These are phyloP conservation scores for Mortierella sp. DNA, from an alignment of 371 early-diverging fungal genomes.

Conservation along the genomic window DNA sequence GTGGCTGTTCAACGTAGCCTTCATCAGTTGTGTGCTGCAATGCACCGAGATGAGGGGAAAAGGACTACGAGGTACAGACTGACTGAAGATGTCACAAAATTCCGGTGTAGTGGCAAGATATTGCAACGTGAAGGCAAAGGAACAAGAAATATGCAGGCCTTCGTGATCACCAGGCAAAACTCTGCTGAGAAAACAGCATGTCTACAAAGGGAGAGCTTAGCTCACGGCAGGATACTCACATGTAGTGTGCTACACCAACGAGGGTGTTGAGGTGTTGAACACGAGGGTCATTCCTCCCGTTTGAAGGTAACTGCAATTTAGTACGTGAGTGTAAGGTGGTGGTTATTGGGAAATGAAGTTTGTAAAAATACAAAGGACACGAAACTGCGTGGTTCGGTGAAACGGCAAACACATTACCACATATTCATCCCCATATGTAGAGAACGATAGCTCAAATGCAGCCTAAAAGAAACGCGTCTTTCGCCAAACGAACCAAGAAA, in stretches of 20 bases:
- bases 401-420: too few relatives aligned
- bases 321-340: not conserved
- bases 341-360: not conserved
- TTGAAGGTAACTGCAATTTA: too few relatives aligned
- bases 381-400: too few relatives aligned
- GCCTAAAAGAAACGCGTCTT: too few relatives aligned
- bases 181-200: not conserved
- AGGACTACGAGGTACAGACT: slow-evolving; percentile 1
- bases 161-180: slow-evolving; percentile 11
- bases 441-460: too few relatives aligned
- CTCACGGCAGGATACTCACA: too few relatives aligned
- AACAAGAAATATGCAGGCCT: slow-evolving; percentile 2
- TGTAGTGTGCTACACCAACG: not conserved
- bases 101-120: slow-evolving; percentile 29
- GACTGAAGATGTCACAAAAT: slow-evolving; percentile 7
- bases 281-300: slow-evolving; percentile 1
- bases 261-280: slow-evolving; percentile 2
- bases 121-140: not conserved
- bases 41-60: not conserved
- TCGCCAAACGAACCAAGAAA: too few relatives aligned
- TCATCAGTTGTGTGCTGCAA: not conserved
- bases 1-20: too few relatives aligned
- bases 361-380: too few relatives aligned
- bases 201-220: not conserved
- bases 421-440: too few relatives aligned